Evolutionary conservation across 768 basidiomycete species (phyloP).

Genomic region (Termitomyces sp.): DNA sequence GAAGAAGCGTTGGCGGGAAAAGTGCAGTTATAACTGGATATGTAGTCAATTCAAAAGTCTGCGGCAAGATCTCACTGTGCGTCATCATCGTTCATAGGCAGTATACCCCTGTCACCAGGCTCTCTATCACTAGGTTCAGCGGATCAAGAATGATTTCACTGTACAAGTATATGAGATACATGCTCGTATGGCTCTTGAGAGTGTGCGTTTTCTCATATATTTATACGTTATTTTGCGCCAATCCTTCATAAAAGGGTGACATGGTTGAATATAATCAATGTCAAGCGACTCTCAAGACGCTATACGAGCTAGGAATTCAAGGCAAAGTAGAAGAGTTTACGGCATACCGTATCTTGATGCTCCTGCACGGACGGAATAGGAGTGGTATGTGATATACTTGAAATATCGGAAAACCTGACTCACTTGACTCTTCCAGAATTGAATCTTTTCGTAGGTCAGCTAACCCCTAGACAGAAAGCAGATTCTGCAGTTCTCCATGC

Average conservation of each 20-base stretch:
- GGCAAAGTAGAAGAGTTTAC: slow-evolving; percentile 95
- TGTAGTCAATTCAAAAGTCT: slow-evolving; percentile 98
- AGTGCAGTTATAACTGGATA: slow-evolving; percentile 77
- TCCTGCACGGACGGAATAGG: slow-evolving; percentile 89
- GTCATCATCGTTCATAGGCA: slow-evolving; percentile 28
- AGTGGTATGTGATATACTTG: slow-evolving; percentile 54
- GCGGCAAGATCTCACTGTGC: slow-evolving; percentile 94
- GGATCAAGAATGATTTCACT: slow-evolving; percentile 98
- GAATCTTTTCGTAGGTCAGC: slow-evolving; percentile 95
- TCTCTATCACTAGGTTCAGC: slow-evolving; percentile 71
- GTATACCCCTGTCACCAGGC: slow-evolving; percentile 12
- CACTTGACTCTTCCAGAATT: slow-evolving; percentile 52
- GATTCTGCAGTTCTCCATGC: slow-evolving; percentile 82
- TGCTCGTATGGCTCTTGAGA: slow-evolving; percentile 93
- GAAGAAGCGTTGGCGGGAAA: slow-evolving; percentile 84
- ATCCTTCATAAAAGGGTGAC: slow-evolving; percentile 56
- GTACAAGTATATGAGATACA: slow-evolving; percentile 98
- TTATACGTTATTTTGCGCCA: background rate
- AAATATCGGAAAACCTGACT: background rate
- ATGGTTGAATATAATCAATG: slow-evolving; percentile 99
- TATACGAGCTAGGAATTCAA: slow-evolving; percentile 91
- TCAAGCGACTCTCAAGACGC: slow-evolving; percentile 80
- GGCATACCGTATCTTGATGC: slow-evolving; percentile 95
- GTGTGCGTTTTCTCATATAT: slow-evolving; percentile 35
- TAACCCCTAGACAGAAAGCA: slow-evolving; percentile 87